A percentile compares a stretch with the other conserved stretches of the same genome.
Conservation (phyloP, 78 protist genomes). For the Planoprotostelium fungivorum region DNA sequence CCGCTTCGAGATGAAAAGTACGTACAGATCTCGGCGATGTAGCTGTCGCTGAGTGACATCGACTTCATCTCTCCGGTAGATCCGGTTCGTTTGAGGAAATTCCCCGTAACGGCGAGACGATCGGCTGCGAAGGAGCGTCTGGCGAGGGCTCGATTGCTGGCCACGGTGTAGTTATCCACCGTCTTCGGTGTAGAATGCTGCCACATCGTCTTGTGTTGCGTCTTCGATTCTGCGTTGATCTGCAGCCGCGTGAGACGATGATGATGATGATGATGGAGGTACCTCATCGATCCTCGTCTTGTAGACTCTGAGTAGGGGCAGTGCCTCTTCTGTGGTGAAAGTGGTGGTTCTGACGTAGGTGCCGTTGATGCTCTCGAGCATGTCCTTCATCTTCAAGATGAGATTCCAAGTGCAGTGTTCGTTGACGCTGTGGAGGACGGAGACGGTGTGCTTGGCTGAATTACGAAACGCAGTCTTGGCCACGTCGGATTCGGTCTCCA, state of each 20-base stretch:
- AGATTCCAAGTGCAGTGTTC: background rate
- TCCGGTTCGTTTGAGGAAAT: background rate
- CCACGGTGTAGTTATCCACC: no score
- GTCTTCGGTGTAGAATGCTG: background rate
- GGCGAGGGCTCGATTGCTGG: no score
- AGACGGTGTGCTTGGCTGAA: background rate
- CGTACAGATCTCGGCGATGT: background rate
- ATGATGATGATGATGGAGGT: no score
- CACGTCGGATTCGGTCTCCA: background rate
- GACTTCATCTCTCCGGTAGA: background rate
- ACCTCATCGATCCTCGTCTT: background rate
- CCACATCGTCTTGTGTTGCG: background rate
- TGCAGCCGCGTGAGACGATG: no score
- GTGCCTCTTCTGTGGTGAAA: background rate
- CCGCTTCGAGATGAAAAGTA: background rate
- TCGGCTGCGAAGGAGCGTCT: no score
- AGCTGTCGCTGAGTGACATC: background rate
- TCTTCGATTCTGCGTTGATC: background rate
- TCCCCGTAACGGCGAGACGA: background rate
- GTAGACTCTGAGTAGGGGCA: background rate
- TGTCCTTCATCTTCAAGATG: background rate
- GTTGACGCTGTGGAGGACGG: background rate
- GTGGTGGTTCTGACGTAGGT: background rate
- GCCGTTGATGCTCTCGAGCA: background rate
- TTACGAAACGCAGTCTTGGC: background rate